Evolutionary conservation across 495 filamentous ascomycete genomes (phyloP), one percentile per base, ranked within the genome.

Genomic region (Neurospora sp.): DNA sequence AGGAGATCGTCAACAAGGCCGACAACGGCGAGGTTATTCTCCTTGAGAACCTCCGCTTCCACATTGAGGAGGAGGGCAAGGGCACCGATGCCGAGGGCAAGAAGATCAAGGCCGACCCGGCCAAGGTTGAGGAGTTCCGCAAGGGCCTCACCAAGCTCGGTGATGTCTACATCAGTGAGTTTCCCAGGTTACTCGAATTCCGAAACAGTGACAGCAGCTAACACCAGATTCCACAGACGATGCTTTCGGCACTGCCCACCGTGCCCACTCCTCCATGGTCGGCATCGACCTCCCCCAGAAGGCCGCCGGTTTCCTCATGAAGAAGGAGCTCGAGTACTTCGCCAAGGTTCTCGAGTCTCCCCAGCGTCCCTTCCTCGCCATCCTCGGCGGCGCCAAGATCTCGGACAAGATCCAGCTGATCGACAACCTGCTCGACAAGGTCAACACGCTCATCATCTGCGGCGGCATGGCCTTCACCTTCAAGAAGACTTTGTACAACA

Each of bases 241-340:
- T 81, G 96, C 96, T 71, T 99, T 99, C 84, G 96, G 96, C 81
- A 99, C 96, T 71, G 96, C 96, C 48, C 96, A 99, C 86, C 93
- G 96, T 82, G 94, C 91, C 38, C 96, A 99, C 88, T 97, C 93
- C 85, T 97, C 94, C 80, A 99, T 99, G 96, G 96, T 99, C 79
- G 96, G 96, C 78, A 87, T 97, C 70, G 90, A 98, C 74, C 91
- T 98, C 31, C 94, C 96, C 70, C 93, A 97, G 82, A 97, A 95
- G 86, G 96, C 96, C 7, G 92, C 94, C 71, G 96, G 96, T 70
- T 98, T 97, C 90, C 90, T 99, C 77, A 92, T 99, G 86, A 99
- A 99, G 92, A 99, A 98, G 87, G 96, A 99, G 84, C 93, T 99
- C 69, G 95, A 98, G 79, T 99, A 98, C 90, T 99, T 99, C 82